Conservation (phyloP, 176 grass and related monocot species). For the Saccharum officinarum region DNA sequence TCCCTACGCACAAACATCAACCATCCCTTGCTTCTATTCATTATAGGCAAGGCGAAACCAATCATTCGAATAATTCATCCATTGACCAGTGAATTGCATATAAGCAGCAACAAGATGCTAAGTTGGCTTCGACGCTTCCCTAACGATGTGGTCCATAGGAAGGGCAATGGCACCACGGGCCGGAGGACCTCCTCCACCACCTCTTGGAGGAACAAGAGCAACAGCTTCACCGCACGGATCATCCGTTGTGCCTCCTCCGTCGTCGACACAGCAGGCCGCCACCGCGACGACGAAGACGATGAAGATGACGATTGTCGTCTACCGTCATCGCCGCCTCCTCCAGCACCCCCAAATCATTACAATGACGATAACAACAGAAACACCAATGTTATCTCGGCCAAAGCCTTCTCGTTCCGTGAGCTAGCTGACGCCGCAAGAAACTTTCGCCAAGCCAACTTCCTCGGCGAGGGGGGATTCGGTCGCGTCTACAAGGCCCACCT, state of each 20-base stretch:
- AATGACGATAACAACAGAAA: not conserved
- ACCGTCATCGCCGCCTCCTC: not conserved
- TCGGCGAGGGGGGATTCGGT: conserved; percentile 52
- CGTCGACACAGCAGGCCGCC: not conserved
- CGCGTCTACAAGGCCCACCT: conserved; percentile 35
- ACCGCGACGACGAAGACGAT: fast-evolving
- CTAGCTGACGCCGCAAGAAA: conserved; percentile 30
- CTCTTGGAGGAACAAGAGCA: conserved; percentile 23
- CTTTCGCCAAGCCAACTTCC: conserved; percentile 29
- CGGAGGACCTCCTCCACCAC: conserved; percentile 8
- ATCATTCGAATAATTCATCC: too few species aligned
- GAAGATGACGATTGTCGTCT: not conserved
- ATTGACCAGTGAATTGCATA: not conserved
- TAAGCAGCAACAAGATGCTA: not conserved
- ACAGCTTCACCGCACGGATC: conserved; percentile 26
- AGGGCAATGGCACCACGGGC: not conserved
- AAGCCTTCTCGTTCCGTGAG: conserved; percentile 28
- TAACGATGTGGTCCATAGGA: not conserved
- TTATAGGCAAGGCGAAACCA: too few species aligned
- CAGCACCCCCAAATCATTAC: not conserved
- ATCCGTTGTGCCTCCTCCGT: conserved; percentile 12
- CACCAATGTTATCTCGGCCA: conserved; percentile 18
- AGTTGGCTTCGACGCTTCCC: conserved; percentile 10
- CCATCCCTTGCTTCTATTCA: too few species aligned
- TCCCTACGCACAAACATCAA: too few species aligned